Percentiles rank a stretch among this genome's conserved stretches.
Evolutionary conservation across 148 eudicot genomes (phyloP).

Genomic region (Suaeda aralocaspica): DNA sequence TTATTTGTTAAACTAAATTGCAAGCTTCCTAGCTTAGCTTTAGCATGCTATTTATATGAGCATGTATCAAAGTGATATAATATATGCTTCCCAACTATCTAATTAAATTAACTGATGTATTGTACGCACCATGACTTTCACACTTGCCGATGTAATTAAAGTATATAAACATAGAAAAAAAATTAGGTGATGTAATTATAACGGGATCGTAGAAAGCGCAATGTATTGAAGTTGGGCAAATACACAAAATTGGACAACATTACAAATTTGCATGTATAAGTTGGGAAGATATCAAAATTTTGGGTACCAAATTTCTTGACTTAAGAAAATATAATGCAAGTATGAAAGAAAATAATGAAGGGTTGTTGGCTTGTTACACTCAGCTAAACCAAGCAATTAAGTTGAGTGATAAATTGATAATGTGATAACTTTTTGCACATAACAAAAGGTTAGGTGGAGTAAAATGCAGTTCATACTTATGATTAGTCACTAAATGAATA

Average conservation of each 20-base stretch:
- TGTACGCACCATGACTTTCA: too few relatives aligned
- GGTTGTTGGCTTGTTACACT: conserved; percentile 30
- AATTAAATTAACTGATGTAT: too few relatives aligned
- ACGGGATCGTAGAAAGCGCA: too few relatives aligned
- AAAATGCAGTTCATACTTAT: too few relatives aligned
- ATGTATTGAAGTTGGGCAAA: conserved; percentile 1
- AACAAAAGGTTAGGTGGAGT: conserved; percentile 4
- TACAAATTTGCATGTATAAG: background rate
- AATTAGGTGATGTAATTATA: too few relatives aligned
- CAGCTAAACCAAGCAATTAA: conserved; percentile 11
- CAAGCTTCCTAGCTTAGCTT: too few relatives aligned
- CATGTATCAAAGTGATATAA: too few relatives aligned
- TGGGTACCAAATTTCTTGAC: background rate
- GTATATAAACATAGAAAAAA: too few relatives aligned
- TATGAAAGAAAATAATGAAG: background rate
- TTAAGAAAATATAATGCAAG: background rate
- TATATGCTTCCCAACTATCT: too few relatives aligned
- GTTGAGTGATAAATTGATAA: background rate
- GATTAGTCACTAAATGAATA: too few relatives aligned
- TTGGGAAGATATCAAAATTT: conserved; percentile 1
- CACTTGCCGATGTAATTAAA: too few relatives aligned
- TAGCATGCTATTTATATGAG: too few relatives aligned
- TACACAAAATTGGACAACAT: background rate
- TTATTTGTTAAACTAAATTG: background rate
- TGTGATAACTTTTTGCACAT: background rate